Evolutionary conservation across 257 asterid genomes (phyloP).

Genomic region (Penstemon barbatus): DNA sequence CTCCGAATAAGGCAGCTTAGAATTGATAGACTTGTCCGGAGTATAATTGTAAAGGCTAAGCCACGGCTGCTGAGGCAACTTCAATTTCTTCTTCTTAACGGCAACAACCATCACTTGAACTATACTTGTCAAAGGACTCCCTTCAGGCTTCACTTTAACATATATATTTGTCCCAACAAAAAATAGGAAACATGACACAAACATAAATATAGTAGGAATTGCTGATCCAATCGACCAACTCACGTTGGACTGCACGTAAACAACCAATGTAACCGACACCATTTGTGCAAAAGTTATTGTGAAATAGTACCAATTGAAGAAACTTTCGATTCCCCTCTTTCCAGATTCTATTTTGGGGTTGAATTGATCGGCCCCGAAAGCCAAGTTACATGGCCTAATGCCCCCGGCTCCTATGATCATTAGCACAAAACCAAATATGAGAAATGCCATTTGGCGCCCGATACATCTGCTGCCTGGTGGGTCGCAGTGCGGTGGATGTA

Average conservation of each 20-base stretch:
- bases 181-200: slow-evolving; percentile 48
- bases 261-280: slow-evolving; percentile 64
- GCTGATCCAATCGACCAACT: slow-evolving; percentile 75
- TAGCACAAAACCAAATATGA: slow-evolving; percentile 57
- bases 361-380: slow-evolving; percentile 87
- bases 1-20: slow-evolving; percentile 57
- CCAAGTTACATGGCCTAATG: slow-evolving; percentile 78
- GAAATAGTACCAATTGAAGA: slow-evolving; percentile 86
- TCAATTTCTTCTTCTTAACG: slow-evolving; percentile 52
- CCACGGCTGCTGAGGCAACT: slow-evolving; percentile 51
- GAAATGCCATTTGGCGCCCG: slow-evolving; percentile 59
- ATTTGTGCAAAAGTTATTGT: slow-evolving; percentile 63
- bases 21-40: slow-evolving; percentile 51
- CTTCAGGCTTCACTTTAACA: slow-evolving; percentile 76
- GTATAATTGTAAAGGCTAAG: slow-evolving; percentile 37
- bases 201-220: slow-evolving; percentile 61
- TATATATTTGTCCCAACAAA: slow-evolving; percentile 53
- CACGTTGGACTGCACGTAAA: slow-evolving; percentile 66
- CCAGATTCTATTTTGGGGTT: slow-evolving; percentile 67
- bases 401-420: slow-evolving; percentile 76
- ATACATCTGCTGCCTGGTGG: slow-evolving; percentile 32
- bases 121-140: slow-evolving; percentile 64
- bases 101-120: slow-evolving; percentile 57
- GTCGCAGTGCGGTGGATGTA: slow-evolving; percentile 63
- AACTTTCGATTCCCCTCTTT: slow-evolving; percentile 62